phyloP scores from a whole-genome alignment of 371 early-diverging fungal species.

The Haplosporangium sp. region DNA sequence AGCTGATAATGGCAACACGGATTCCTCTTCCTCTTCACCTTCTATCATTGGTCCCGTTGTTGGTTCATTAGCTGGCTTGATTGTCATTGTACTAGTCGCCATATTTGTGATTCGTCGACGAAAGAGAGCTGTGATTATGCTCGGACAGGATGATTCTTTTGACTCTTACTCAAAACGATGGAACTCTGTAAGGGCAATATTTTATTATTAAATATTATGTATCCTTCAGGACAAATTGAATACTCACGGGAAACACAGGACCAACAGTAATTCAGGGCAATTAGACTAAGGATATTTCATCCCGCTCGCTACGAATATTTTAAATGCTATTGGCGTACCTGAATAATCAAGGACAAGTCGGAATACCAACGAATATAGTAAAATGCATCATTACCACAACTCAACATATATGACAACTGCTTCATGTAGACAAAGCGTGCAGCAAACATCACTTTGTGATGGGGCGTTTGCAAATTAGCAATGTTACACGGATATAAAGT shows the following conservation, averaged over 20 bases:
- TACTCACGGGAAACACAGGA: no score
- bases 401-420: no score
- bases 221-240: no score
- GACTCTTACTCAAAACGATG: slow-evolving; percentile 41
- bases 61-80: slow-evolving; percentile 33
- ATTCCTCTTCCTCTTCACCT: not conserved
- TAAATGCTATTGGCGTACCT: no score
- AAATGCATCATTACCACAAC: no score
- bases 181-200: slow-evolving; percentile 28
- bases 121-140: slow-evolving; percentile 16
- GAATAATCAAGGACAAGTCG: no score
- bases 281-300: no score
- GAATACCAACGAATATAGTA: no score
- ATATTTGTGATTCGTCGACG: slow-evolving; percentile 35
- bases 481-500: not conserved
- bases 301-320: no score
- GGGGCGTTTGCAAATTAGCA: no score
- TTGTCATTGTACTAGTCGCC: slow-evolving; percentile 16
- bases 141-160: slow-evolving; percentile 36
- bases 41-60: slow-evolving; percentile 36
- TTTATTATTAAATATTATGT: no score
- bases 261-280: no score
- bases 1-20: slow-evolving; percentile 14
- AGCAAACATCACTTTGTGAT: not conserved
- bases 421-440: not conserved